Conservation (phyloP, 495 filamentous ascomycete genomes). For the Xylaria palmicola region DNA sequence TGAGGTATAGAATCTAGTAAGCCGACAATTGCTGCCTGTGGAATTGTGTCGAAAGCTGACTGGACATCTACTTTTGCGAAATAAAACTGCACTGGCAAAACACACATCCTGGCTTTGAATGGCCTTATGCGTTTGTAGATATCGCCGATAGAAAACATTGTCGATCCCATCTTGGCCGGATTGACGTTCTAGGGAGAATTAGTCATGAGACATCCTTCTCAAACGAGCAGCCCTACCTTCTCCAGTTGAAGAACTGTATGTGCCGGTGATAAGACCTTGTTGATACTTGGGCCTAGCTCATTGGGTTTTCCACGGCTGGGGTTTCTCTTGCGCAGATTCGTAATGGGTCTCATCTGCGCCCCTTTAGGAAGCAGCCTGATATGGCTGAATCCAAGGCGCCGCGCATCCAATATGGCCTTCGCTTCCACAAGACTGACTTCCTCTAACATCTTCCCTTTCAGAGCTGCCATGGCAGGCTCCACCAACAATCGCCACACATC, state of each 20-base stretch:
- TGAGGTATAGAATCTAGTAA: slow-evolving; percentile 64
- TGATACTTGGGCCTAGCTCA: slow-evolving; percentile 72
- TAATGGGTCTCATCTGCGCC: slow-evolving; percentile 68
- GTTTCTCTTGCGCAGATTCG: slow-evolving; percentile 72
- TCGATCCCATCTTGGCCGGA: slow-evolving; percentile 64
- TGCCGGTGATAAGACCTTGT: slow-evolving; percentile 72
- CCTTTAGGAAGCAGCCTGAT: slow-evolving; percentile 79
- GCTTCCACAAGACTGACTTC: slow-evolving; percentile 64
- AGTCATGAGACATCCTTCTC: background rate
- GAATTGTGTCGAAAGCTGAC: slow-evolving; percentile 93
- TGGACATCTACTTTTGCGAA: slow-evolving; percentile 93
- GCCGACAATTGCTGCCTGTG: slow-evolving; percentile 68
- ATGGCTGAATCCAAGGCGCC: slow-evolving; percentile 71
- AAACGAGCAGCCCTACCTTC: slow-evolving; percentile 46
- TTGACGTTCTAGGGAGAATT: slow-evolving; percentile 43
- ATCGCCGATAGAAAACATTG: slow-evolving; percentile 78
- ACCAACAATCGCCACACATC: slow-evolving; percentile 81
- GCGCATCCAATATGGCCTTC: slow-evolving; percentile 54
- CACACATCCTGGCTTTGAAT: slow-evolving; percentile 57
- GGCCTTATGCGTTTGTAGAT: slow-evolving; percentile 71
- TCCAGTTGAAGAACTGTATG: slow-evolving; percentile 77
- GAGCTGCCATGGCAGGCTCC: slow-evolving; percentile 64
- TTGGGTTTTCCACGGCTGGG: slow-evolving; percentile 53
- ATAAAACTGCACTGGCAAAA: slow-evolving; percentile 47
- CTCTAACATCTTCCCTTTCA: slow-evolving; percentile 78